A percentile compares a stretch with the other conserved stretches of the same genome.
phyloP scores from a whole-genome alignment of 208 protist species.

The Strigomonas oncopelti region DNA sequence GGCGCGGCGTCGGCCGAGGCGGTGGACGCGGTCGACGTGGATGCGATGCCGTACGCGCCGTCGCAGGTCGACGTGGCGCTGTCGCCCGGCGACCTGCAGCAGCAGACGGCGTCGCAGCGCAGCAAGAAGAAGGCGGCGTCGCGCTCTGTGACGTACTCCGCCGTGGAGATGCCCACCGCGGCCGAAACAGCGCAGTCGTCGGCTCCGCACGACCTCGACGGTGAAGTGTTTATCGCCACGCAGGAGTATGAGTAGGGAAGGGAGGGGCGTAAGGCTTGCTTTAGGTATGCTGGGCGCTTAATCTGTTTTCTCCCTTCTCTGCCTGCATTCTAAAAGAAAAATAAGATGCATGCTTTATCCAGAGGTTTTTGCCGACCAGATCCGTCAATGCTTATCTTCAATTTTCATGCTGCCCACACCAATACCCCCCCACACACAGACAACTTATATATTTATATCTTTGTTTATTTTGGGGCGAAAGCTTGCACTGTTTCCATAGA shows the following conservation, averaged over 20 bases:
- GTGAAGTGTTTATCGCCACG: constrained; percentile 80
- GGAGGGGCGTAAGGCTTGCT: background rate
- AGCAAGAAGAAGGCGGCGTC: constrained; percentile 3
- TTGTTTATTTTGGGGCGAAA: constrained; percentile 14
- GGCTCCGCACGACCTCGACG: constrained; percentile 34
- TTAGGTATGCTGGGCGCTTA: background rate
- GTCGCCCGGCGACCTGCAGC: background rate
- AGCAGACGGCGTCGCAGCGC: constrained; percentile 2
- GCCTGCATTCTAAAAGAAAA: constrained; percentile 1
- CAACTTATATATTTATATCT: background rate
- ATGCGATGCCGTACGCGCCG: background rate
- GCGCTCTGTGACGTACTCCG: constrained; percentile 11
- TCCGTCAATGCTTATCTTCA: too few relatives aligned
- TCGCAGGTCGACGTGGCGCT: background rate
- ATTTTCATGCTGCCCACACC: background rate
- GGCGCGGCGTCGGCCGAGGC: constrained; percentile 17
- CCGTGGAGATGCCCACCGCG: constrained; percentile 46
- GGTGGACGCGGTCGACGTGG: constrained; percentile 14
- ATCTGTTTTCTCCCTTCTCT: constrained; percentile 1
- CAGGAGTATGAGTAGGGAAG: constrained; percentile 64
- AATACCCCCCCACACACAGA: background rate
- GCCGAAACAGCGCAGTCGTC: constrained; percentile 54
- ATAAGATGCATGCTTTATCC: too few relatives aligned
- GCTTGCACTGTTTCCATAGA: too few relatives aligned
- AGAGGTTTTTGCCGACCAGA: too few relatives aligned